These are phyloP conservation scores for Plasmodium billcollinsi DNA, from an alignment of 169 alveolate genomes.

Conservation along the genomic window DNA sequence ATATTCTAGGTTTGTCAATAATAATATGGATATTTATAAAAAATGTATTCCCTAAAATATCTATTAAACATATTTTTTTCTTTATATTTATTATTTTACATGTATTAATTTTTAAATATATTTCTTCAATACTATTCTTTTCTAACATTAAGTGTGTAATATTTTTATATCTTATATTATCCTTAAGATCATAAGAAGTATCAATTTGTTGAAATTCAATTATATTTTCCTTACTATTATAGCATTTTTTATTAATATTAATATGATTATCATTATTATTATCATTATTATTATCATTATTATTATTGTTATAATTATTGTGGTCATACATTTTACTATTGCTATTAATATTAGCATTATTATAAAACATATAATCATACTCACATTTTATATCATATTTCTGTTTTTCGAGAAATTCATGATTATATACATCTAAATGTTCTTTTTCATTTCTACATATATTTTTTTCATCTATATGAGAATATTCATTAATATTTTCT, in stretches of 20 bases:
- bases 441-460: constrained; percentile 12
- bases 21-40: constrained; percentile 52
- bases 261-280: constrained; percentile 5
- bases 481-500: background rate
- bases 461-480: background rate
- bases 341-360: background rate
- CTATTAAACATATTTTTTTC: constrained; percentile 64
- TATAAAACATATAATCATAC: constrained; percentile 58
- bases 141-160: constrained; percentile 58
- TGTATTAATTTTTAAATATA: constrained; percentile 49
- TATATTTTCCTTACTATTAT: constrained; percentile 4
- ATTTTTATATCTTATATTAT: constrained; percentile 38
- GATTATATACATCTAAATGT: constrained; percentile 7
- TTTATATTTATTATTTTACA: constrained; percentile 46
- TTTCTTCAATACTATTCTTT: constrained; percentile 40
- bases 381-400: constrained; percentile 70
- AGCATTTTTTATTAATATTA: constrained; percentile 8
- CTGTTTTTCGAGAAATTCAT: constrained; percentile 37
- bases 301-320: background rate
- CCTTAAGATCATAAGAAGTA: constrained; percentile 43
- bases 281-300: background rate
- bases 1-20: constrained; percentile 62
- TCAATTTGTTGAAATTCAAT: constrained; percentile 56
- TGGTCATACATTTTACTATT: constrained; percentile 15
- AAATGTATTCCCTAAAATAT: constrained; percentile 34